Evolutionary conservation across 768 basidiomycete species (phyloP).

Genomic region (Russula emetica): DNA sequence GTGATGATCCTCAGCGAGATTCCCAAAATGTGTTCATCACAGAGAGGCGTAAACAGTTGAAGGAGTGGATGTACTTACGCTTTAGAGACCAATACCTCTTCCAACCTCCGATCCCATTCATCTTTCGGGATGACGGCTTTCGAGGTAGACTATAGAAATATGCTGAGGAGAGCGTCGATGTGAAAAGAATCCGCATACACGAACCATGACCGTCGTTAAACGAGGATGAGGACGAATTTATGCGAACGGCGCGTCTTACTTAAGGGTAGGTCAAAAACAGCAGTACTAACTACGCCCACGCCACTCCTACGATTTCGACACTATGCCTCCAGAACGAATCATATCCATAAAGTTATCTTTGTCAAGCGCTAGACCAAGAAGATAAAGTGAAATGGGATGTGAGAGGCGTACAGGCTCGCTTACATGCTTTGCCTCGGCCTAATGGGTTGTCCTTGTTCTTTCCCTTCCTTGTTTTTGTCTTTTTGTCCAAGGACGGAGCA

Average conservation of each 20-base stretch:
- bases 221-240: slow-evolving; percentile 2
- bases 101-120: slow-evolving; percentile 83
- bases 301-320: slow-evolving; percentile 53
- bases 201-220: slow-evolving; percentile 23
- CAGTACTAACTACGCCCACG: background rate
- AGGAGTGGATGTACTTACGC: slow-evolving; percentile 57
- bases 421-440: slow-evolving; percentile 57
- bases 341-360: slow-evolving; percentile 78
- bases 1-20: slow-evolving; percentile 86
- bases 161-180: slow-evolving; percentile 6
- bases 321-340: slow-evolving; percentile 76
- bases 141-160: slow-evolving; percentile 35
- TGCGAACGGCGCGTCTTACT: background rate
- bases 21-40: slow-evolving; percentile 87
- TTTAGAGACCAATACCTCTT: slow-evolving; percentile 81
- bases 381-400: slow-evolving; percentile 13
- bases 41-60: slow-evolving; percentile 28
- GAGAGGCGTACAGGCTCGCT: slow-evolving; percentile 26
- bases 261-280: slow-evolving; percentile 13
- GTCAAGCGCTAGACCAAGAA: slow-evolving; percentile 46
- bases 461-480: slow-evolving; percentile 45
- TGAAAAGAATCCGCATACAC: slow-evolving; percentile 27
- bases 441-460: slow-evolving; percentile 53
- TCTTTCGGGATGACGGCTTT: slow-evolving; percentile 64
- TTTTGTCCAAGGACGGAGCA: slow-evolving; percentile 54